Evolutionary conservation across 2,329 filamentous ascomycete species (phyloP), one percentile per base, ranked within the genome.

Genomic region (Hymenoscyphus linearis): DNA sequence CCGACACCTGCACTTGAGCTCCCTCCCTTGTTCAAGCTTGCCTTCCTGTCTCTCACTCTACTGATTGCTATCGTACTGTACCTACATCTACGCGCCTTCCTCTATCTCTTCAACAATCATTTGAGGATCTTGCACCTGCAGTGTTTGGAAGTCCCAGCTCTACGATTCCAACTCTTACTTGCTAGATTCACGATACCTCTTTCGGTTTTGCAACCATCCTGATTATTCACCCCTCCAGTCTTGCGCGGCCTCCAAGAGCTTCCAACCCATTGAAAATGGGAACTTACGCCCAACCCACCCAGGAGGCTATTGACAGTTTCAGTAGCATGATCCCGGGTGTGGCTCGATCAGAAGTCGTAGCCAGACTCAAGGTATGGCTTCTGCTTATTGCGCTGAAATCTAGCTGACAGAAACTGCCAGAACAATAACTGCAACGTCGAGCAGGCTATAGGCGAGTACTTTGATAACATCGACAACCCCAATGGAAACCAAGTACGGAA

Each of bases 391-490:
- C 55, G 31, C 44, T 13, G n/a, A 26, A 12, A 53, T 22, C 4
- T 18, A 55, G 64, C 67, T 70, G 40, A 72, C 37, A 3, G 44
- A n/a, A 18, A 6, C 27, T 40, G 26, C 37, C 31, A 79, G 76
- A 73, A 71, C 37, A 79, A 83, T 64, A 76, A 75, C 37, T 75
- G 78, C 52, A 78, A 80, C 65, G 67, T 79, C 36, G 75, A 81
- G 52, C 72, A 75, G 25, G 83, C 85, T 1, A 70, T 82, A 0
- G 76, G 76, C 60, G 79, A 85, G 58, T 85, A 76, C 66, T 82
- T 79, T 3, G 72, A 73, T n/a, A 57, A 59, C 13, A 56, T 79
- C 2, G 71, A 73, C 14, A 59, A 58, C 12, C 58, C 61, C 7
- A 66, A 65, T n/a, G 31, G 31, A 31, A 31, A 31, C 10, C 78